Percentiles rank a stretch among this genome's conserved stretches.
Evolutionary conservation across 192 early-diverging fungal genomes (phyloP).

Genomic region (Helicostylum pulchrum): DNA sequence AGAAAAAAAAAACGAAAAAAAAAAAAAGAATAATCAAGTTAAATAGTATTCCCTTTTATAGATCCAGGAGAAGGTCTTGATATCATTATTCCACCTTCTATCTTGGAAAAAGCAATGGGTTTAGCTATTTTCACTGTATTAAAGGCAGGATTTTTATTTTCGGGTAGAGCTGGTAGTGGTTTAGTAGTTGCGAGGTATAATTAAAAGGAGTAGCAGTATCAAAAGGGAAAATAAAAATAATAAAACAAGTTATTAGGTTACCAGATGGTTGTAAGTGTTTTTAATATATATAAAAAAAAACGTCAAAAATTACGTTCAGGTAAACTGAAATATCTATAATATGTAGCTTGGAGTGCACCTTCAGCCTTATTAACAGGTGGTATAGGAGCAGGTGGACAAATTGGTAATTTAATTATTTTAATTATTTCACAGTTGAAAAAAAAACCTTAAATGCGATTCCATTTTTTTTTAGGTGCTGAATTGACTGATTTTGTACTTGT

Average conservation of each 20-base stretch:
- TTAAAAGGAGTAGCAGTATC: too few species aligned
- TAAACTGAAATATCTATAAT: background rate
- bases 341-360: constrained; percentile 71
- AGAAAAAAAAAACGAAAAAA: background rate
- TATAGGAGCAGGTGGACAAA: constrained; percentile 80
- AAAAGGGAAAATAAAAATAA: background rate
- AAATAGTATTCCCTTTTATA: background rate
- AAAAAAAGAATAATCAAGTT: background rate
- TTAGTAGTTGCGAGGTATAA: constrained; percentile 77
- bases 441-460: too few species aligned
- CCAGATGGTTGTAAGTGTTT: constrained; percentile 19
- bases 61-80: constrained; percentile 52
- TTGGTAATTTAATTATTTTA: constrained; percentile 30
- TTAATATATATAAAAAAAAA: background rate
- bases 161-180: constrained; percentile 85
- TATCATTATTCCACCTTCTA: constrained; percentile 62
- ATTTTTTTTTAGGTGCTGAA: constrained; percentile 57
- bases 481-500: constrained; percentile 90
- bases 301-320: background rate
- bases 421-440: too few species aligned
- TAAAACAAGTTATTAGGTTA: background rate
- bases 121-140: constrained; percentile 93
- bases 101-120: constrained; percentile 77
- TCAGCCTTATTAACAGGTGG: constrained; percentile 77
- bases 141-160: constrained; percentile 92